phyloP scores from a whole-genome alignment of 2,329 filamentous ascomycete genomes.

The Aplosporella prunicola region DNA sequence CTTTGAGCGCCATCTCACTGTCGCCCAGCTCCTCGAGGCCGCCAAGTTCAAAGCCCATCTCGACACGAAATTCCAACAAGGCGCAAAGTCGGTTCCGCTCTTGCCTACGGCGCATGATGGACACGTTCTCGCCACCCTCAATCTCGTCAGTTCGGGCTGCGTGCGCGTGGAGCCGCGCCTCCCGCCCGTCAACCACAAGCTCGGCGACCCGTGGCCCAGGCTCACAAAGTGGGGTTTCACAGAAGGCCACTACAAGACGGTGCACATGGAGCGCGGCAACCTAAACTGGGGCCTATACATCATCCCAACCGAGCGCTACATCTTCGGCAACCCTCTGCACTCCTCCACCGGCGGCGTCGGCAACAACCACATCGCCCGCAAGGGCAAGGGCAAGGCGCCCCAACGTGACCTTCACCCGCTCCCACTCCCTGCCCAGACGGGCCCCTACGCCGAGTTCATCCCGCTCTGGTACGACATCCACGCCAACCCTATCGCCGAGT shows the following conservation, averaged over 20 bases:
- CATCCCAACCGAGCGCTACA: conserved; percentile 49
- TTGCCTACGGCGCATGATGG: conserved; percentile 53
- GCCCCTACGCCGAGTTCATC: conserved; percentile 37
- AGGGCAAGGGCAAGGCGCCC: conserved; percentile 11
- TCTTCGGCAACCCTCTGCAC: conserved; percentile 45
- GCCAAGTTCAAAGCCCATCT: conserved; percentile 50
- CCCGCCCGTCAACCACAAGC: conserved; percentile 45
- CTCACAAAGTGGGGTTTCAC: conserved; percentile 57
- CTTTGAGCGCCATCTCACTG: conserved; percentile 39
- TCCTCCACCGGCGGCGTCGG: conserved; percentile 26
- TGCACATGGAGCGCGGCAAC: conserved; percentile 56
- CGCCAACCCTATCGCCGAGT: conserved; percentile 44
- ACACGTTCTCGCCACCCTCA: conserved; percentile 56
- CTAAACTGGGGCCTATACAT: conserved; percentile 56
- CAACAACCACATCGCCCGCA: conserved; percentile 10
- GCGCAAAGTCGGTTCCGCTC: conserved; percentile 25
- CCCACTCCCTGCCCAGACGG: conserved; percentile 21
- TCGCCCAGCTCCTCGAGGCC: conserved; percentile 38
- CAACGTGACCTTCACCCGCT: conserved; percentile 12
- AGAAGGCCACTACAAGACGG: conserved; percentile 61
- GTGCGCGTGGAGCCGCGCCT: conserved; percentile 46
- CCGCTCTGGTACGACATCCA: conserved; percentile 68
- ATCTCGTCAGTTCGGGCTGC: conserved; percentile 51
- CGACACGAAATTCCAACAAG: conserved; percentile 42
- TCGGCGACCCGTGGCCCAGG: conserved; percentile 30